Evolutionary conservation across 1,139 yeast genomes (phyloP).

Genomic region (Suhomyces chickasaworum): DNA sequence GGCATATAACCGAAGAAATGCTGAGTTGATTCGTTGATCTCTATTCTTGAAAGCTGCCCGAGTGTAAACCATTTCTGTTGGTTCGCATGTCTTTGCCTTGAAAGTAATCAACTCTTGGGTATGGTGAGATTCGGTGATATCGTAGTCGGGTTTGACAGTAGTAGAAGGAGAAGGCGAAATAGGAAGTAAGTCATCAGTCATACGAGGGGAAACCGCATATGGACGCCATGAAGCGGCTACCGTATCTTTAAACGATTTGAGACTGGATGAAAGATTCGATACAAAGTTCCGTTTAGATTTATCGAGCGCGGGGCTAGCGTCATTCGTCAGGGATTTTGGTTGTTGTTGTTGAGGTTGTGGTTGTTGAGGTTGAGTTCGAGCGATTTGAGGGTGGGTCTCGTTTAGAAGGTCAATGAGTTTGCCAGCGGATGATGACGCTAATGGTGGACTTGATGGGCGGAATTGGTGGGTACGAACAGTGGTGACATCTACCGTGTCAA

Average conservation of each 20-base stretch:
- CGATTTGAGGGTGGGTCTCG: not conserved
- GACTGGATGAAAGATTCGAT: constrained; percentile 13
- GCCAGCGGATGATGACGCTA: constrained; percentile 13
- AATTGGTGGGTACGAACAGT: constrained; percentile 9
- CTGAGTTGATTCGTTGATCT: constrained; percentile 49
- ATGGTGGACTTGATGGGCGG: constrained; percentile 6
- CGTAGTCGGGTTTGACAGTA: not conserved
- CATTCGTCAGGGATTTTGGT: not conserved
- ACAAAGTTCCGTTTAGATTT: constrained; percentile 6
- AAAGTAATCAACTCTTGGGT: constrained; percentile 14
- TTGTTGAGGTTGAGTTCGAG: too few species aligned
- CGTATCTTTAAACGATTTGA: constrained; percentile 12
- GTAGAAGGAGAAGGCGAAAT: not conserved
- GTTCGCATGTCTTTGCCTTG: constrained; percentile 2
- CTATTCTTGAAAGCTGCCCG: constrained; percentile 33
- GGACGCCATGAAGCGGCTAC: constrained; percentile 11
- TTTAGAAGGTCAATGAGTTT: constrained; percentile 7
- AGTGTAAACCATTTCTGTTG: constrained; percentile 4
- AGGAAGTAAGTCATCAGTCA: constrained; percentile 27
- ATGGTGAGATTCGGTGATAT: not conserved
- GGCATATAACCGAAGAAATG: constrained; percentile 50
- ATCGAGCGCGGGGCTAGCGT: not conserved
- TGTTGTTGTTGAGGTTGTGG: too few species aligned
- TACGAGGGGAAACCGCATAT: constrained; percentile 21
- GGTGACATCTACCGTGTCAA: constrained; percentile 6